These are phyloP conservation scores for Colletotrichum lini DNA, from an alignment of 2,329 filamentous ascomycete species.

Conservation along the genomic window DNA sequence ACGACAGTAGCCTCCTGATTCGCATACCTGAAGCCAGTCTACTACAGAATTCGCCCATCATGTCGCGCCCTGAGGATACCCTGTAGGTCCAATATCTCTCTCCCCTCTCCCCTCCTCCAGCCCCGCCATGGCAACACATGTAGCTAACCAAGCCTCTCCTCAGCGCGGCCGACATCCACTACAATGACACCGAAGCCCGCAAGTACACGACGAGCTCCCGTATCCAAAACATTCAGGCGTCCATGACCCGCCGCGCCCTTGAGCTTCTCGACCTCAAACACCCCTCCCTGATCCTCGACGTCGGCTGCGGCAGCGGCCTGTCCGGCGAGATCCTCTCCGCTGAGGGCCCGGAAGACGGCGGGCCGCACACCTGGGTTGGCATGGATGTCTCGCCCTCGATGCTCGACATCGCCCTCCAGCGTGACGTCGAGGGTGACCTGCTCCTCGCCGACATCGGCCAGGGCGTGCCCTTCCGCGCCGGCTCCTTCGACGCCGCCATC, in stretches of 20 bases:
- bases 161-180: constrained; percentile 96
- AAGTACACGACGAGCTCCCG: constrained; percentile 98
- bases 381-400: constrained; percentile 97
- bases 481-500: constrained; percentile 94
- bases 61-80: constrained; percentile 97
- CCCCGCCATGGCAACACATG: constrained; percentile 21
- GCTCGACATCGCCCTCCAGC: constrained; percentile 93
- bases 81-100: constrained; percentile 70
- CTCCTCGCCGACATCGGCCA: constrained; percentile 96
- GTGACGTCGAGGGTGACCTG: constrained; percentile 94
- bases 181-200: constrained; percentile 93
- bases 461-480: constrained; percentile 92
- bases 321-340: constrained; percentile 93
- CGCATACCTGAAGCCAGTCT: background rate
- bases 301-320: constrained; percentile 96
- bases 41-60: constrained; percentile 60
- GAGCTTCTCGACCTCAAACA: constrained; percentile 86
- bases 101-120: constrained; percentile 41
- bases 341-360: constrained; percentile 77
- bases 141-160: constrained; percentile 22
- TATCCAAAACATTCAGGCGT: constrained; percentile 94
- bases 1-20: background rate
- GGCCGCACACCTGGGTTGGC: constrained; percentile 95
- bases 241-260: constrained; percentile 94
- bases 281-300: constrained; percentile 91